Evolutionary conservation across 805 yeast genomes (phyloP), one percentile per base, ranked within the genome.

Genomic region (Candida sithepensis): DNA sequence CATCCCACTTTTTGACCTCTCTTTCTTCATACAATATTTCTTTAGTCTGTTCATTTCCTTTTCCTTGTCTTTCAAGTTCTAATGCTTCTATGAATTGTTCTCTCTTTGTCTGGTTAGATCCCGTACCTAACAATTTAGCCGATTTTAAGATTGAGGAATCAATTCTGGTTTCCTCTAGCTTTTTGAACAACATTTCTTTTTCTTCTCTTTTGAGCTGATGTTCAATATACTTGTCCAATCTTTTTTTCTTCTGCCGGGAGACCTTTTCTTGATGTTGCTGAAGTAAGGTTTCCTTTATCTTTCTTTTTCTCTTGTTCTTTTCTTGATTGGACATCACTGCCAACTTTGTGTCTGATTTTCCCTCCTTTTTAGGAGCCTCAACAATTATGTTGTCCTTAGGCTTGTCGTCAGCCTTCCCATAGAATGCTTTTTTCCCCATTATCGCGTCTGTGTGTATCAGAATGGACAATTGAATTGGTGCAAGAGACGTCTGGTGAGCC

Each of bases 171-270:
- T 74, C 76, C 43, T 84, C 77, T 38, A 92, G 71, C 63, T 89
- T 90, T 53, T 84, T 82, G 39, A 92, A 70, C 45, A 92, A 70
- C 2, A 78, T 76, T 56, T 86, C 86, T 65, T 87, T 87, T 67
- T 92, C 98, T 64, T 92, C 96, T 61, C 95, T 73, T 59, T 85
- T 85, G 56, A 90, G 61, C 63, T 90, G 97, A 67, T 88, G 96
- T 49, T 90, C 96, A 34, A 92, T 89, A 65, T 89, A 92, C 66
- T 92, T 92, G 52, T 92, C 97, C 39, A 92, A 69, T 48, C 98
- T 70, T 69, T 86, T 78, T 73, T 74, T 78, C 71, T 92, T 85
- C 42, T 84, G 77, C 43, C 81, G 71, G 0, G 91, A 81, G 33
- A 87, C 66, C 60, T 89, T 89, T 49, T 88, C 92, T 46, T 77